These are phyloP conservation scores for Claviceps capensis DNA, from an alignment of 2,329 filamentous ascomycete genomes.

Conservation along the genomic window DNA sequence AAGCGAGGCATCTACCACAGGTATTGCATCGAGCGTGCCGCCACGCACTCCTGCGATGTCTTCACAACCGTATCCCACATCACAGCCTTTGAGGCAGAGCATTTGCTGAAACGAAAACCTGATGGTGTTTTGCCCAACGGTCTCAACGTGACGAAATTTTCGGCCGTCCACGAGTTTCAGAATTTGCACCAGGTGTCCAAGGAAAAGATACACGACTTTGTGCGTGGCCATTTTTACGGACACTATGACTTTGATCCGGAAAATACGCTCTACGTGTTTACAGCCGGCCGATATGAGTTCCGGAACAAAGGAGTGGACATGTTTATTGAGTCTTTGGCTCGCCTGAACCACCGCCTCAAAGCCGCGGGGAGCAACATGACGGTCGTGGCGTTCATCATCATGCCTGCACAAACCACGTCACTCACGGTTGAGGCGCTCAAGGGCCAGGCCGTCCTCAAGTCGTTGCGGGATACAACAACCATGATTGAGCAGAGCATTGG, in stretches of 20 bases:
- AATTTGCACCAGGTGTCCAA: constrained; percentile 94
- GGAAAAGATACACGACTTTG: constrained; percentile 96
- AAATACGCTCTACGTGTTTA: constrained; percentile 97
- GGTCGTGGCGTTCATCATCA: constrained; percentile 94
- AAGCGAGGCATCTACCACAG: constrained; percentile 98
- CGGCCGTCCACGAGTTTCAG: constrained; percentile 96
- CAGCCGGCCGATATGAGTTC: constrained; percentile 92
- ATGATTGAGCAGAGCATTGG: constrained; percentile 88
- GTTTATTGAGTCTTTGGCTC: constrained; percentile 95
- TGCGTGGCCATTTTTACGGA: constrained; percentile 94
- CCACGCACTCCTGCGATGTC: constrained; percentile 84
- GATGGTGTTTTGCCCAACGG: constrained; percentile 95
- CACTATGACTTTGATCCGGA: constrained; percentile 96
- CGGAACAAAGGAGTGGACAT: constrained; percentile 98
- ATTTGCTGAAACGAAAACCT: constrained; percentile 91
- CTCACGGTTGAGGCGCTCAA: constrained; percentile 91
- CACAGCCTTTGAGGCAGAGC: constrained; percentile 95
- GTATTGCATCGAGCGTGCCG: constrained; percentile 93
- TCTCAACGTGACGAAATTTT: constrained; percentile 93
- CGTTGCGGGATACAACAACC: constrained; percentile 80
- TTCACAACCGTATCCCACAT: constrained; percentile 99
- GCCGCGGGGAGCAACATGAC: constrained; percentile 74
- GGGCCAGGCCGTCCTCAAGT: constrained; percentile 95
- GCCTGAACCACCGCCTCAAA: constrained; percentile 90
- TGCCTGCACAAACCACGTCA: constrained; percentile 92